Conservation (phyloP, 2,329 filamentous ascomycete genomes). For the Setomelanomma holmii region DNA sequence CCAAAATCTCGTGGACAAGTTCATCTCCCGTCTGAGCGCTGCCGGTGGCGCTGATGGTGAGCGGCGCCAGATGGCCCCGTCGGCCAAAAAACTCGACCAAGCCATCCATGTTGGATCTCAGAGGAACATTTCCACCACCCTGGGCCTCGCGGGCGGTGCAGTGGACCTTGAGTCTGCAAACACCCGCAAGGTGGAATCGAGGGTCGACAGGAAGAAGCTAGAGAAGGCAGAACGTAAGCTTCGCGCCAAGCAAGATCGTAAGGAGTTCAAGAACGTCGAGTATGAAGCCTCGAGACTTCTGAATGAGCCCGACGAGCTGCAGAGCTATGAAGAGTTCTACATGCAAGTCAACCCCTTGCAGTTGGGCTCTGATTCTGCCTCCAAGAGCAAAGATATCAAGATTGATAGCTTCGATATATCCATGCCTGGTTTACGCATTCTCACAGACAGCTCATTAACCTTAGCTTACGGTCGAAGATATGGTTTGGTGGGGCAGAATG, state of each 20-base stretch:
- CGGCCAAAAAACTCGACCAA: constrained; percentile 87
- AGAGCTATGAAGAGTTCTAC: constrained; percentile 99
- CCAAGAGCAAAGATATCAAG: constrained; percentile 99
- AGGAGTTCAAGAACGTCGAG: constrained; percentile 96
- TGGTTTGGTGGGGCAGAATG: constrained; percentile 98
- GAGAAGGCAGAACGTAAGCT: constrained; percentile 99
- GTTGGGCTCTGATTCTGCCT: constrained; percentile 70
- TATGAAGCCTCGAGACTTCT: constrained; percentile 94
- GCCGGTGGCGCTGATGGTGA: constrained; percentile 73
- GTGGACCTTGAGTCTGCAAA: constrained; percentile 96
- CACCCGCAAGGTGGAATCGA: constrained; percentile 91
- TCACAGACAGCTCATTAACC: constrained; percentile 88
- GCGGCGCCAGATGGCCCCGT: constrained; percentile 72
- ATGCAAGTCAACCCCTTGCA: constrained; percentile 99
- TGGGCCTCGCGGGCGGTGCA: constrained; percentile 81
- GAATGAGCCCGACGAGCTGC: constrained; percentile 78
- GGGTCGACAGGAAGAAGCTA: constrained; percentile 97
- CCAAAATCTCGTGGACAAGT: constrained; percentile 84
- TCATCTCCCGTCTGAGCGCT: constrained; percentile 81
- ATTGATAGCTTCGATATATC: constrained; percentile 94
- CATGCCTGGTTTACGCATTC: constrained; percentile 85
- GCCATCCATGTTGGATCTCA: constrained; percentile 93
- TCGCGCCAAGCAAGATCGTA: constrained; percentile 97
- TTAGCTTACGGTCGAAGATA: constrained; percentile 93
- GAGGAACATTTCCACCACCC: constrained; percentile 93